phyloP scores from a whole-genome alignment of 805 yeast species.

The Torulaspora indica region DNA sequence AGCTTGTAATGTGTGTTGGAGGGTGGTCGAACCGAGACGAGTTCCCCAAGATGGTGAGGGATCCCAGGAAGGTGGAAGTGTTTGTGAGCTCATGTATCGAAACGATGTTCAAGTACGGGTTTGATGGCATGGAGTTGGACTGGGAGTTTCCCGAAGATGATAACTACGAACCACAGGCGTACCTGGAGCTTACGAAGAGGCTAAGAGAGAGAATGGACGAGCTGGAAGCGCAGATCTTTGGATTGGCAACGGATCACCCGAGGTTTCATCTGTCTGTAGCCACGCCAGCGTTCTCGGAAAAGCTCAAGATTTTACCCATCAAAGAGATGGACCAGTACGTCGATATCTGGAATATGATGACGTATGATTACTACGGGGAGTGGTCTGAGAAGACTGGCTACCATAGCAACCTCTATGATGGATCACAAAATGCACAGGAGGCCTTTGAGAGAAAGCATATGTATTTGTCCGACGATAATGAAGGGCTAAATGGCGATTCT shows the following conservation, averaged over 20 bases:
- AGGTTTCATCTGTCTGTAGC: slow-evolving; percentile 62
- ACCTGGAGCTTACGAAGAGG: slow-evolving; percentile 41
- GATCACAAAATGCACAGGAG: slow-evolving; percentile 12
- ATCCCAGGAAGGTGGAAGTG: slow-evolving; percentile 33
- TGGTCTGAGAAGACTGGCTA: slow-evolving; percentile 62
- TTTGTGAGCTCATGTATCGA: slow-evolving; percentile 51
- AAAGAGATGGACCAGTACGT: slow-evolving; percentile 53
- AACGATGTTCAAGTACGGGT: slow-evolving; percentile 50
- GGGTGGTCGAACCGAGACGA: slow-evolving; percentile 60
- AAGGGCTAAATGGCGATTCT: slow-evolving; percentile 44
- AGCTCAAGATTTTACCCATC: slow-evolving; percentile 43
- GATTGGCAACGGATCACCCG: slow-evolving; percentile 11
- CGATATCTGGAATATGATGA: slow-evolving; percentile 81
- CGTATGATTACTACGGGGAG: slow-evolving; percentile 79
- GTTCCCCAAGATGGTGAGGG: slow-evolving; percentile 46
- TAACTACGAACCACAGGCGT: slow-evolving; percentile 41
- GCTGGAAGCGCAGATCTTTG: slow-evolving; percentile 34
- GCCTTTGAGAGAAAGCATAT: slow-evolving; percentile 12
- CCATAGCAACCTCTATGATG: slow-evolving; percentile 60
- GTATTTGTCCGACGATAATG: slow-evolving; percentile 28
- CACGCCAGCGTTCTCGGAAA: slow-evolving; percentile 59
- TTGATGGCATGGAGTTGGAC: slow-evolving; percentile 91
- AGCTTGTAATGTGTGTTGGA: slow-evolving; percentile 72
- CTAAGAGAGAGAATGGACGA: slow-evolving; percentile 41
- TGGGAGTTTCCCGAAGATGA: slow-evolving; percentile 79